Evolutionary conservation across 208 protist genomes (phyloP).

Genomic region (Acanthamoeba healyi): DNA sequence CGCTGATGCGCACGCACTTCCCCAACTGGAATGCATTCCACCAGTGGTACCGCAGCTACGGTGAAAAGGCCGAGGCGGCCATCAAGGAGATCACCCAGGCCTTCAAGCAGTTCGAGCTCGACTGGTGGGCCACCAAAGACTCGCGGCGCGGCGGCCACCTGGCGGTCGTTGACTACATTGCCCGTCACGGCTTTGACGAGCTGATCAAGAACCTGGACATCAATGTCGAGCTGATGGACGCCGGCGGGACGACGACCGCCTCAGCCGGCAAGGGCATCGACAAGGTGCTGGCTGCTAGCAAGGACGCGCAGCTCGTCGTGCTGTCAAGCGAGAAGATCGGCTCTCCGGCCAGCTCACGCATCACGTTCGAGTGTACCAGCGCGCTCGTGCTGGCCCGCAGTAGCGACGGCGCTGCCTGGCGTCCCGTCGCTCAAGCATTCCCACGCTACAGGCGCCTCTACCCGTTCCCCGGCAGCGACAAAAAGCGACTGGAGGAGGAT

Average conservation of each 20-base stretch:
- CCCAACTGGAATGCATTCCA: slow-evolving; percentile 16
- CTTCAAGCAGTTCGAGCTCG: slow-evolving; percentile 60
- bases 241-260: not conserved
- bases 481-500: slow-evolving; percentile 20
- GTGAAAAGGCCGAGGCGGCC: not conserved
- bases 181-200: not conserved
- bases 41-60: slow-evolving; percentile 35
- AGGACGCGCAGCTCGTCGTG: not conserved
- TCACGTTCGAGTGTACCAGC: slow-evolving; percentile 1
- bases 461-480: slow-evolving; percentile 34
- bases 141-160: not conserved
- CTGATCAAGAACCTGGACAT: not conserved
- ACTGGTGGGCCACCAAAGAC: not conserved
- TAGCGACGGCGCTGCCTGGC: not conserved
- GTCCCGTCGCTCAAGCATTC: slow-evolving; percentile 9
- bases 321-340: not conserved
- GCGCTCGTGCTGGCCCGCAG: not conserved
- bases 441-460: slow-evolving; percentile 35
- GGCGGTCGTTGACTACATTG: not conserved
- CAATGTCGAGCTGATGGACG: not conserved
- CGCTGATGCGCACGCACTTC: slow-evolving; percentile 26
- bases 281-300: not conserved
- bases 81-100: slow-evolving; percentile 50
- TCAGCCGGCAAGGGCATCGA: not conserved
- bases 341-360: not conserved